A percentile compares a stretch with the other conserved stretches of the same genome.
Conservation (phyloP, 192 early-diverging fungal genomes). For the Rhizoclosmatium globosum region DNA sequence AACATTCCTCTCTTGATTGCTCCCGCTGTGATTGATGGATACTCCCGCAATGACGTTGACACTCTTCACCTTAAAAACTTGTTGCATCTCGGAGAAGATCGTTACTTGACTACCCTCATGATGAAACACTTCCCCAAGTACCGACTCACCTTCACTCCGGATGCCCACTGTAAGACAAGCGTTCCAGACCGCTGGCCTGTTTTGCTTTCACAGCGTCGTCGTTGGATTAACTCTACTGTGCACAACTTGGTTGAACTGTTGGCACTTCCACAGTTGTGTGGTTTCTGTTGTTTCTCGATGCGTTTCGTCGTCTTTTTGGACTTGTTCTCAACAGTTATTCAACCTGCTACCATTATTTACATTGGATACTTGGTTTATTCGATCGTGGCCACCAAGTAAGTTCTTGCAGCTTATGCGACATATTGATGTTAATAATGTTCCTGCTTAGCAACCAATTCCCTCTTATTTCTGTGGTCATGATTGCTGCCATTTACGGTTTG, state of each 20-base stretch:
- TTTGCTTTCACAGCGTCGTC: slow-evolving; percentile 95
- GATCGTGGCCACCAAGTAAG: slow-evolving; percentile 35
- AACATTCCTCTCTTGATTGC: slow-evolving; percentile 91
- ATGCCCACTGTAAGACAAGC: slow-evolving; percentile 92
- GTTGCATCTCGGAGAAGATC: slow-evolving; percentile 97
- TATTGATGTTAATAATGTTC: not conserved
- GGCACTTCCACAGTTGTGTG: slow-evolving; percentile 93
- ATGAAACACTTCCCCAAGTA: slow-evolving; percentile 98
- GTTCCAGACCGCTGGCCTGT: slow-evolving; percentile 95
- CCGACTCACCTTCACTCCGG: slow-evolving; percentile 91
- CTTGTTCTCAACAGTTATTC: slow-evolving; percentile 89
- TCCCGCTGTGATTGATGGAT: slow-evolving; percentile 90
- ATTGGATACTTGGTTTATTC: slow-evolving; percentile 78
- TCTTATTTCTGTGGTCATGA: slow-evolving; percentile 85
- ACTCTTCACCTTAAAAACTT: slow-evolving; percentile 99
- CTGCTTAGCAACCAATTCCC: slow-evolving; percentile 63
- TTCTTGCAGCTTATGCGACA: slow-evolving; percentile 6
- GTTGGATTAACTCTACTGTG: slow-evolving; percentile 99
- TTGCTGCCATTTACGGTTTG: slow-evolving; percentile 93
- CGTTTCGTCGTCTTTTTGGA: slow-evolving; percentile 98
- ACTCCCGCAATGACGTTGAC: slow-evolving; percentile 92
- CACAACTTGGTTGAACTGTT: slow-evolving; percentile 97
- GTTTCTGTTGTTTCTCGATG: slow-evolving; percentile 99
- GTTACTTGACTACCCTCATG: slow-evolving; percentile 82
- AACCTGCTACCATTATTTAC: slow-evolving; percentile 92